Evolutionary conservation across 164 flowering plant genomes (phyloP), one percentile per base, ranked within the genome.

Genomic region (Santalum album): DNA sequence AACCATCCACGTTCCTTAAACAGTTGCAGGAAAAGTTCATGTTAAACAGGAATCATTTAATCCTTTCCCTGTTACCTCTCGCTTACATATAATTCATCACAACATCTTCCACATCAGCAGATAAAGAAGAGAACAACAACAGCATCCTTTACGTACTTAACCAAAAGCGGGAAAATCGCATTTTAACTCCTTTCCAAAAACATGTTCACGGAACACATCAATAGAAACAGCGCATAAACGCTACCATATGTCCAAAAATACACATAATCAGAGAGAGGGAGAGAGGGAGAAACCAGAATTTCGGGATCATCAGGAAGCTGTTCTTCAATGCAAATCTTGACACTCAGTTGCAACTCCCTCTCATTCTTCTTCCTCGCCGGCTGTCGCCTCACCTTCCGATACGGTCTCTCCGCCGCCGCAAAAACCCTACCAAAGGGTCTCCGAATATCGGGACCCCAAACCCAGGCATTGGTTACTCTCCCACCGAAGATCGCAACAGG

Each of bases 241-340:
- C 21, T 43, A 16, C 19, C 21, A 43, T 43, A 16, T 12, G 5
- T 43, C n/a, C 47, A 43, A 47, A 51, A 52, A 32, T 4, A 40
- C 17, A 20, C 12, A n/a, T 7, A 22, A 40, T 38, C 4, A 15
- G n/a, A 2, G 16, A 0, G 20, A 25, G 38, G 17, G 10, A 23
- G 3, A 43, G 21, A 43, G 19, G 12, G n/a, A 43, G 47, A 43
- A 43, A 90, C 96, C 87, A 78, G 34, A 54, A 82, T 50, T 67
- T 89, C 96, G 49, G 86, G 73, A 63, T 92, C 99, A 34, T 89
- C 82, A 22, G 96, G 98, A 60, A 89, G 62, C 23, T 76, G 82
- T 25, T 89, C 91, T 54, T 92, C 97, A 6, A 89, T 71, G 64
- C 87, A 76, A 60, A 92, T 89, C 40, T 66, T 67, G 36, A 87